These are phyloP conservation scores for Grigorovia humatica DNA, from an alignment of 805 yeast genomes.

Conservation along the genomic window DNA sequence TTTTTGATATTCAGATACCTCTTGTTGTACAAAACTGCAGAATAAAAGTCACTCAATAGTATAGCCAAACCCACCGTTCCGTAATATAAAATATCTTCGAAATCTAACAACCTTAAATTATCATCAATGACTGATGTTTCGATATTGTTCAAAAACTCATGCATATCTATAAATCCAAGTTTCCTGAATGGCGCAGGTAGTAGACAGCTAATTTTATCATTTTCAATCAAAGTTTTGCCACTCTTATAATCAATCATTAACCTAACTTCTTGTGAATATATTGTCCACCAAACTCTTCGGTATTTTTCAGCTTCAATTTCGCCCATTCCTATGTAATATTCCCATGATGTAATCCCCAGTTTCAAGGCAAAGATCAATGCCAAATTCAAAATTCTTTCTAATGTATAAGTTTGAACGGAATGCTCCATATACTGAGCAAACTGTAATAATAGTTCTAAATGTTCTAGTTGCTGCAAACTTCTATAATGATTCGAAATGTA, in stretches of 20 bases:
- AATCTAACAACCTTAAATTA: neutral
- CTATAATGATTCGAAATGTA: neutral
- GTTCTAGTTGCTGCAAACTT: constrained; percentile 6
- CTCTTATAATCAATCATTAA: constrained; percentile 11
- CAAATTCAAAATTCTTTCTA: constrained; percentile 15
- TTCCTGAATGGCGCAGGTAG: constrained; percentile 18
- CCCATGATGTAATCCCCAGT: constrained; percentile 26
- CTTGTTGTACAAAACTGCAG: constrained; percentile 16
- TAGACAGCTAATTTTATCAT: constrained; percentile 17
- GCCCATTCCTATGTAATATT: constrained; percentile 23
- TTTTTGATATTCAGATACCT: constrained; percentile 20
- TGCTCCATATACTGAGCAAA: constrained; percentile 19
- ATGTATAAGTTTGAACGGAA: constrained; percentile 18
- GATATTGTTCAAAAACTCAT: constrained; percentile 8
- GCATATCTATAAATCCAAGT: constrained; percentile 15
- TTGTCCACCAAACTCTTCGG: constrained; percentile 24
- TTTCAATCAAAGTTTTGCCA: constrained; percentile 17
- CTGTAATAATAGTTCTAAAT: constrained; percentile 18
- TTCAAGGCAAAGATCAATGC: constrained; percentile 16
- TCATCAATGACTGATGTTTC: neutral
- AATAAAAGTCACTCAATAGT: constrained; percentile 14
- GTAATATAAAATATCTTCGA: constrained; percentile 4
- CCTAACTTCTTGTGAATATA: constrained; percentile 17
- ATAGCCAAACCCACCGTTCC: constrained; percentile 13
- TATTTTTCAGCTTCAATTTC: constrained; percentile 21